Evolutionary conservation across 164 flowering plant species (phyloP), one percentile per base, ranked within the genome.

Genomic region (Buxus sempervirens): DNA sequence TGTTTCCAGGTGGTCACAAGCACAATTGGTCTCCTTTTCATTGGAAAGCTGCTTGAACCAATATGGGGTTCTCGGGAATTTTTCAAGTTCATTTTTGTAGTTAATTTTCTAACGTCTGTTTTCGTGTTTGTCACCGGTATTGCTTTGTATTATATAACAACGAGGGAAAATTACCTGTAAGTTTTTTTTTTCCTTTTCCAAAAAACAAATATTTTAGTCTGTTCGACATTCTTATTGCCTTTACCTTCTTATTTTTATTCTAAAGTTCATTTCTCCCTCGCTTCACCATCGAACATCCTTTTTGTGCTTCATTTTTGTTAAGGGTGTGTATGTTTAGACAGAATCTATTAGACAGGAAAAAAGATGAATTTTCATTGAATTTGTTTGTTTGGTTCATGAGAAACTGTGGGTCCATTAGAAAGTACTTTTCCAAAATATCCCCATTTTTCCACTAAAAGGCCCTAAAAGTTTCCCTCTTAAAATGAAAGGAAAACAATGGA

Each of bases 1-100:
- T 36, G 71, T 76, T 75, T 77, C 57, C 77, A 96, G 99, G 83
- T 84, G 67, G 73, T 83, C 49, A 45, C 80, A 54, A 86, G 91
- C 83, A 78, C 83, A 9, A 20, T 91, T 72, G 96, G 90, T 74
- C 91, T 96, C 62, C 96, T 96, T 72, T 83, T 96, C 71, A 69
- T 90, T 68, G 97, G 99, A 71, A 93, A 84, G 82, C 75, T 93
- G 83, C 96, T 96, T 71, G 96, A 96, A 69, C 99, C 98, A 28
- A 79, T 93, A 42, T 96, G 99, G 98, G 99, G 99, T 59, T 82
- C 99, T 55, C 85, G 78, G 77, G 99, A 96, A 72, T 93, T 96
- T 78, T 75, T 90, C 75, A 96, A 96, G 87, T 96, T 96, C 83
- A 82, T 93, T 70, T 75, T 93, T 77, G 74, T 90, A 1, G 88